Base-by-base conservation (phyloP, 768 basidiomycete species). In the Strobilomyces echinocephalus region DNA sequence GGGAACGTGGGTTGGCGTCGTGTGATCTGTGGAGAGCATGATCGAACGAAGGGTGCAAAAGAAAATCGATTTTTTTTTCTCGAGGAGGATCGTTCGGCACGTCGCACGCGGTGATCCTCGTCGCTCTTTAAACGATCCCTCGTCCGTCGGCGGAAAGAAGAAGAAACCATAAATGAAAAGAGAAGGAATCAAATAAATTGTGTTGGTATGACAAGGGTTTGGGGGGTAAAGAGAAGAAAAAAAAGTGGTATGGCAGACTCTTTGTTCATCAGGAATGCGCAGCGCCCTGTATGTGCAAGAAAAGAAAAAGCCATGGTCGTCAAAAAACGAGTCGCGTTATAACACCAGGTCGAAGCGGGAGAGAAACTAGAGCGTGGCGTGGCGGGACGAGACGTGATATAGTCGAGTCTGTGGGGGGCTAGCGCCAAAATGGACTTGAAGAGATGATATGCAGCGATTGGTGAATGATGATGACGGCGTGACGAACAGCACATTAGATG, bases 401-500 rank as follows among this genome's bases (percentile, higher is more conserved):
- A 57, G 45, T 30, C 44, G 33, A 57, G 63, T 65, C 61, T 66
- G 63, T 65, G 63, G 24, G 41, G 7, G 63, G 63, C 61, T 63
- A 66, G 51, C 52, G 63, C 64, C 55, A 56, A 65, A 60, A 57
- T 65, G 59, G 54, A 40, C 39, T 54, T 39, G 49, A 28, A 62
- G 62, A 65, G 60, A 58, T 61, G 60, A 58, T 61, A 60, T 66
- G 60, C 50, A 64, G 56, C 52, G 62, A 65, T 51, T 55, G 42
- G 47, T 55, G 55, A 45, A 38, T 62, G 58, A 57, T 55, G 45
- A 54, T 54, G 55, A 58, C 50, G 60, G 41, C 56, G 56, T 48
- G 50, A 59, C 54, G 54, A 60, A 64, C 52, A 60, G 35, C 15
- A 39, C 55, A 59, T 85, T 77, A 91, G 69, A 91, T 87, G 75